phyloP scores from a whole-genome alignment of 2,329 filamentous ascomycete genomes.

The Trichophyton equinum region DNA sequence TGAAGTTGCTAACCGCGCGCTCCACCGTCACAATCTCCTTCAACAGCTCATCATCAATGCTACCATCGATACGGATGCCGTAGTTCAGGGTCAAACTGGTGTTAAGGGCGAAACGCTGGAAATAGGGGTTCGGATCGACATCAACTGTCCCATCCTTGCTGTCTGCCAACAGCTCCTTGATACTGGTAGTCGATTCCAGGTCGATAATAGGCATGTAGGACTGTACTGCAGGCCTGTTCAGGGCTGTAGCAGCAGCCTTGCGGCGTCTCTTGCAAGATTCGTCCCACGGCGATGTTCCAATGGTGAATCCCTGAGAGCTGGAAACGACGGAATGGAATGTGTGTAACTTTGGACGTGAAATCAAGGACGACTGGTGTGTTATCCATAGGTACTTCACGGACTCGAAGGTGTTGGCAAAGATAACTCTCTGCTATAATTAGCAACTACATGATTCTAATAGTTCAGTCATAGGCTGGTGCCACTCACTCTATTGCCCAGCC shows the following conservation, averaged over 20 bases:
- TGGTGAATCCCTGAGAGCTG: conserved; percentile 64
- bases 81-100: conserved; percentile 69
- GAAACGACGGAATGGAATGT: conserved; percentile 73
- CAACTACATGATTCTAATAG: background rate
- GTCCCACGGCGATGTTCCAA: conserved; percentile 74
- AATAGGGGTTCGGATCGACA: conserved; percentile 59
- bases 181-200: conserved; percentile 57
- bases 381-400: conserved; percentile 63
- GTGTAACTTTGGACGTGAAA: conserved; percentile 65
- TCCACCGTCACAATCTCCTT: conserved; percentile 66
- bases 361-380: conserved; percentile 62
- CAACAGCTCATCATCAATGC: conserved; percentile 54
- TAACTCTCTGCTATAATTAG: conserved; percentile 42
- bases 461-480: background rate
- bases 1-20: conserved; percentile 60
- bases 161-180: conserved; percentile 58
- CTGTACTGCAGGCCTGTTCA: conserved; percentile 63
- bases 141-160: conserved; percentile 49
- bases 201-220: conserved; percentile 75
- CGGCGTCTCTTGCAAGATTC: conserved; percentile 65
- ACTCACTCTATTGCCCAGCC: conserved; percentile 53
- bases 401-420: conserved; percentile 69
- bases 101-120: conserved; percentile 64
- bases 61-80: conserved; percentile 60
- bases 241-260: conserved; percentile 65